Percentiles rank a stretch among this genome's conserved stretches.
Evolutionary conservation across 208 protist genomes (phyloP).

Genomic region (Trypanosoma brucei): DNA sequence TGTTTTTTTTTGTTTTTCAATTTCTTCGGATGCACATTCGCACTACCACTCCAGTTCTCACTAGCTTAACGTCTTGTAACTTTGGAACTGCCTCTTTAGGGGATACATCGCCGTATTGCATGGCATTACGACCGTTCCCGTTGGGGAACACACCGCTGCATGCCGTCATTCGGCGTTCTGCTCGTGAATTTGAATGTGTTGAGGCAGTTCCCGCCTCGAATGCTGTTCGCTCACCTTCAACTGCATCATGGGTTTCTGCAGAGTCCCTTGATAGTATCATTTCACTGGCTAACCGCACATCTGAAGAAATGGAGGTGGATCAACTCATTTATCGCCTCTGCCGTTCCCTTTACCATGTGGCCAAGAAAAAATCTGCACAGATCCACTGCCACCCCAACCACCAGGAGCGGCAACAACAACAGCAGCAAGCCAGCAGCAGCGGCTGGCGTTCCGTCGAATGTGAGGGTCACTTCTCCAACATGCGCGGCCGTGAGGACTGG

Average conservation of each 20-base stretch:
- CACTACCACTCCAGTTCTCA: too few relatives aligned
- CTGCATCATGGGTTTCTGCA: slow-evolving; percentile 4
- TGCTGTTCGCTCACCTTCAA: slow-evolving; percentile 6
- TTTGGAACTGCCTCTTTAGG: too few relatives aligned
- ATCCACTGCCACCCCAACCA: slow-evolving; percentile 19
- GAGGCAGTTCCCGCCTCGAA: background rate
- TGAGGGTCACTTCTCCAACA: slow-evolving; percentile 56
- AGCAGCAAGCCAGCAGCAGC: background rate
- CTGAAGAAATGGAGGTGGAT: slow-evolving; percentile 36
- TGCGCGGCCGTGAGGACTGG: slow-evolving; percentile 69
- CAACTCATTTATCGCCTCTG: slow-evolving; percentile 71
- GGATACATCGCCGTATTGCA: too few relatives aligned
- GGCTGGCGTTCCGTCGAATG: slow-evolving; percentile 13
- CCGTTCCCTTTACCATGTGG: slow-evolving; percentile 68
- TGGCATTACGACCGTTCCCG: background rate
- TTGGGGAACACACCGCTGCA: slow-evolving; percentile 11
- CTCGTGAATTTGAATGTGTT: background rate
- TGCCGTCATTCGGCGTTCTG: slow-evolving; percentile 6
- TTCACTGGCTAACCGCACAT: slow-evolving; percentile 17
- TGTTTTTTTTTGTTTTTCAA: slow-evolving; percentile 14
- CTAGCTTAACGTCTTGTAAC: too few relatives aligned
- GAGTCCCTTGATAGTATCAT: slow-evolving; percentile 62
- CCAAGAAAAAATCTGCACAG: slow-evolving; percentile 35
- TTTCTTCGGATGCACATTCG: background rate
- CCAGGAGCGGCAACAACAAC: slow-evolving; percentile 2